Conservation (phyloP, 2,329 filamentous ascomycete species). For the Stachybotrys elegans region DNA sequence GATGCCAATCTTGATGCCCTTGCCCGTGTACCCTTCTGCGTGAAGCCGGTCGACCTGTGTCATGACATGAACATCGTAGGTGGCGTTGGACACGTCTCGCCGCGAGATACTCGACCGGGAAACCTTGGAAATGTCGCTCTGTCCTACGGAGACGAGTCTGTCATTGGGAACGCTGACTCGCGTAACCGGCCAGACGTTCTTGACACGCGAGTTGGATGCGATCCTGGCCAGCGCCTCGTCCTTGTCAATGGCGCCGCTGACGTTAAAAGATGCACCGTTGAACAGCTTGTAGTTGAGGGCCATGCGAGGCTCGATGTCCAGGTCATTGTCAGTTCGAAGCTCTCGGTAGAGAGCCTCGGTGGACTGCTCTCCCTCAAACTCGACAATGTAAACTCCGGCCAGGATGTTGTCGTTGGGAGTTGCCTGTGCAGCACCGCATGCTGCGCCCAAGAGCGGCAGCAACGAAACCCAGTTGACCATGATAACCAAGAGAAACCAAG, state of each 20-base stretch:
- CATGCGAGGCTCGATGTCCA: conserved; percentile 13
- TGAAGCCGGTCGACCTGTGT: conserved; percentile 35
- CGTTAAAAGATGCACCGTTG: conserved; percentile 15
- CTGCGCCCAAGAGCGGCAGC: too few relatives aligned
- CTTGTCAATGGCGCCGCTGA: conserved; percentile 19
- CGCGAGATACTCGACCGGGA: neutral
- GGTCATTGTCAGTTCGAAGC: conserved; percentile 10
- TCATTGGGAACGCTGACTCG: conserved; percentile 13
- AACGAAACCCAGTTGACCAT: too few relatives aligned
- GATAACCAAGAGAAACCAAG: too few relatives aligned
- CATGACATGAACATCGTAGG: conserved; percentile 20
- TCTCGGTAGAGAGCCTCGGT: conserved; percentile 11
- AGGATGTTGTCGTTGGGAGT: too few relatives aligned
- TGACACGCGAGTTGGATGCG: conserved; percentile 15
- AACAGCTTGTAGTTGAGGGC: conserved; percentile 15
- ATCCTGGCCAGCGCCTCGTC: conserved; percentile 16
- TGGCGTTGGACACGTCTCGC: conserved; percentile 8
- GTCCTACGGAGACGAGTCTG: conserved; percentile 9
- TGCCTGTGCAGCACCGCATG: too few relatives aligned
- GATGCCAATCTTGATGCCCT: conserved; percentile 37
- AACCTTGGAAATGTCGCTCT: conserved; percentile 9
- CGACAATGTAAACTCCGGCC: conserved; percentile 20
- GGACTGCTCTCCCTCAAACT: conserved; percentile 14
- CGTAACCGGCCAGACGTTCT: conserved; percentile 23
- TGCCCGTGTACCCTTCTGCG: conserved; percentile 37